These are phyloP conservation scores for Polygonum aviculare DNA, from an alignment of 148 eudicot species.

Conservation along the genomic window DNA sequence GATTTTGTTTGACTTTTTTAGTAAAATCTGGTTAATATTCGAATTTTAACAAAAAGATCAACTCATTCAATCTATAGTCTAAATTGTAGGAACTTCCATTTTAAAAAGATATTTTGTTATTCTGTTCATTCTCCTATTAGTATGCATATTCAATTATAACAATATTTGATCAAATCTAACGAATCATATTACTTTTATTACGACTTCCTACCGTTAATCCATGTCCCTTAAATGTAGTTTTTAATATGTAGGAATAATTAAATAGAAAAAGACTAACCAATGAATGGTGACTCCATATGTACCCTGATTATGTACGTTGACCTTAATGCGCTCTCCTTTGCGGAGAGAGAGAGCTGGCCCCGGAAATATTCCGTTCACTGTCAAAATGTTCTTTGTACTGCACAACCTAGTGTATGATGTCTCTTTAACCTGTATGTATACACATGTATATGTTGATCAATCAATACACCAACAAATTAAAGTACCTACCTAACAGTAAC, in stretches of 20 bases:
- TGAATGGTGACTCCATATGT: conserved; percentile 25
- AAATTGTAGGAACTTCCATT: too few species aligned
- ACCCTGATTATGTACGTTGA: conserved; percentile 19
- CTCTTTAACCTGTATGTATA: conserved; percentile 6
- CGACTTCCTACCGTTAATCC: too few species aligned
- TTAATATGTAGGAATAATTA: neutral
- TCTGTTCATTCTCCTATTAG: too few species aligned
- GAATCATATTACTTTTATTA: too few species aligned
- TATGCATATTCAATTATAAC: too few species aligned
- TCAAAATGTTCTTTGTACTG: conserved; percentile 22
- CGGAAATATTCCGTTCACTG: conserved; percentile 30
- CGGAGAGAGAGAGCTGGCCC: conserved; percentile 23
- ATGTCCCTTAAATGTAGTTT: too few species aligned
- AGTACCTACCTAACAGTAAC: neutral
- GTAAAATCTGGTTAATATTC: too few species aligned
- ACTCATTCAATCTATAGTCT: too few species aligned
- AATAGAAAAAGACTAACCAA: conserved; percentile 13
- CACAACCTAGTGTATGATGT: conserved; percentile 15
- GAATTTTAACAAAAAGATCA: too few species aligned
- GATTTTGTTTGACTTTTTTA: too few species aligned
- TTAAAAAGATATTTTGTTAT: too few species aligned
- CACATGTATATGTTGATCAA: neutral
- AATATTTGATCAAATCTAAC: too few species aligned
- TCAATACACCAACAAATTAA: neutral
- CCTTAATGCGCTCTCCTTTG: conserved; percentile 19